These are phyloP conservation scores for Ogataea methanolica DNA, from an alignment of 805 yeast species.

Conservation along the genomic window DNA sequence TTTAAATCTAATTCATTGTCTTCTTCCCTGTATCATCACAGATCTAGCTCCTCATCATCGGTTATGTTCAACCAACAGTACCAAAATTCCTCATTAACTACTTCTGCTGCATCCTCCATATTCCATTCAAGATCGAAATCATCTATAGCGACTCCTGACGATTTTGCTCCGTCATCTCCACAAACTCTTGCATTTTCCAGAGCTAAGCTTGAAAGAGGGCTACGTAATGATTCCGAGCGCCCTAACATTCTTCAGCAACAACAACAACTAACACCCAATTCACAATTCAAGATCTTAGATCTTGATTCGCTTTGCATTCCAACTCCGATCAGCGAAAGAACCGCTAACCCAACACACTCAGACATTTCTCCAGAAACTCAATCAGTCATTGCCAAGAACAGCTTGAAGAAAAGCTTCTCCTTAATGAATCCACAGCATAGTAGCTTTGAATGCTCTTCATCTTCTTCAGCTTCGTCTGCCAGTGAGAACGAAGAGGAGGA, in stretches of 20 bases:
- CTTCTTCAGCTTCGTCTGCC: conserved; percentile 15
- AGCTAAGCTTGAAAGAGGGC: neutral
- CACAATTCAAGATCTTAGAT: conserved; percentile 8
- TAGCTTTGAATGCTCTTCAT: conserved; percentile 11
- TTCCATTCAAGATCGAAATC: conserved; percentile 15
- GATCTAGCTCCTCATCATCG: conserved; percentile 17
- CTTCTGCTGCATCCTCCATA: conserved; percentile 4
- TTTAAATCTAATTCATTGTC: conserved; percentile 17
- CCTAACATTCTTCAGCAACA: neutral
- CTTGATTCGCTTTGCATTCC: conserved; percentile 12
- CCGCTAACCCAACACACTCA: neutral
- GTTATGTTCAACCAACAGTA: neutral
- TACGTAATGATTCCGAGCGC: neutral
- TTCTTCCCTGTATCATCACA: conserved; percentile 17
- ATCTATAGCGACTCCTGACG: conserved; percentile 1
- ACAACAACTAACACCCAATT: conserved; percentile 6
- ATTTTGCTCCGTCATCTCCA: neutral
- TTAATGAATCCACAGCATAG: conserved; percentile 18
- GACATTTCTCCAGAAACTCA: conserved; percentile 17
- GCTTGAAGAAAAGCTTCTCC: conserved; percentile 21
- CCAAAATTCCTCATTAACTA: neutral
- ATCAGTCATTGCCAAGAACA: conserved; percentile 14
- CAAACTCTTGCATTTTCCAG: neutral
- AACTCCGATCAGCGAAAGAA: conserved; percentile 8
- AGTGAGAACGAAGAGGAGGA: conserved; percentile 14